Percentiles rank a stretch among this genome's conserved stretches.
These are phyloP conservation scores for Cyberlindnera samutprakarnensis DNA, from an alignment of 805 yeast species.

Conservation along the genomic window DNA sequence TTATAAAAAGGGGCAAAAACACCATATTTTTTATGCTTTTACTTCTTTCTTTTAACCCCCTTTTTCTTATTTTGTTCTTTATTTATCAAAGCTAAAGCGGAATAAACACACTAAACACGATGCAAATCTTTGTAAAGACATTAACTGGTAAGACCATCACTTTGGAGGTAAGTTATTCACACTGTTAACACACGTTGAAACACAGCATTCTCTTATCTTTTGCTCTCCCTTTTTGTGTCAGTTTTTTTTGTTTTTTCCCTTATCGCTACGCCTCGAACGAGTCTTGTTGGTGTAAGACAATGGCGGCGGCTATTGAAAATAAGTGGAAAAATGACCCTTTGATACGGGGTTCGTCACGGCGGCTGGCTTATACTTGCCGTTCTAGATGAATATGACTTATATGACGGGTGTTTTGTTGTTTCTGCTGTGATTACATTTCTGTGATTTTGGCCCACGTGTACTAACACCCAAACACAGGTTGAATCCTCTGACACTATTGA, in stretches of 20 bases:
- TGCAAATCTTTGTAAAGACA: conserved; percentile 90
- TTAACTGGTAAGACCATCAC: conserved; percentile 88
- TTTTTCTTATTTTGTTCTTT: background rate
- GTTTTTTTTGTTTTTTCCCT: background rate
- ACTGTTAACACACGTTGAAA: no score
- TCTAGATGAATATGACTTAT: no score
- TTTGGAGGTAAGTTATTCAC: conserved; percentile 42
- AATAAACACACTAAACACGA: conserved; percentile 24
- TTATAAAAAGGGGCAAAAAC: background rate
- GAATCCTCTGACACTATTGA: conserved; percentile 95
- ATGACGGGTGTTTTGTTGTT: no score
- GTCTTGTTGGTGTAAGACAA: background rate
- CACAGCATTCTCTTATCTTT: no score
- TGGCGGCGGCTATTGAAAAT: background rate
- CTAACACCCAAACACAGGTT: conserved; percentile 33
- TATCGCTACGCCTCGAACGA: conserved; percentile 4
- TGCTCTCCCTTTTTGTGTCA: background rate
- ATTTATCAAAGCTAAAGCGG: background rate
- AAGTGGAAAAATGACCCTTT: background rate
- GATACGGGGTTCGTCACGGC: no score
- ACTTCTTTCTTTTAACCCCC: background rate
- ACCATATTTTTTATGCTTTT: background rate
- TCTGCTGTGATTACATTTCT: background rate
- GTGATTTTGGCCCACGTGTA: background rate
- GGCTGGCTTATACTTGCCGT: no score